These are phyloP conservation scores for Alternaria longipes DNA, from an alignment of 2,329 filamentous ascomycete genomes.

Conservation along the genomic window DNA sequence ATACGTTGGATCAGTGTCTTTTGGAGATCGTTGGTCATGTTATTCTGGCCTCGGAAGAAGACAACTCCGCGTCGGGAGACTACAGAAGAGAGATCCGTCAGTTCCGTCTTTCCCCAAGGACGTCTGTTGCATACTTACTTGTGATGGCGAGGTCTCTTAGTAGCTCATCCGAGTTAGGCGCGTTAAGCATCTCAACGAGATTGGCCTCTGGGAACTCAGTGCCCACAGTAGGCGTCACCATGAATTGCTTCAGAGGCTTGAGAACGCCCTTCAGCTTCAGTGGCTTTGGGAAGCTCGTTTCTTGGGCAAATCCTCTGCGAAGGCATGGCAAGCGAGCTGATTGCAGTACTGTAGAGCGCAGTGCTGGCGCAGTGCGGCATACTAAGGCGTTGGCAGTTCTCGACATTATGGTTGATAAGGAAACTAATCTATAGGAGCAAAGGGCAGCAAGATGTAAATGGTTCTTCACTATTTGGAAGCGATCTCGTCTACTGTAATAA, in stretches of 20 bases:
- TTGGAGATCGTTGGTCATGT: constrained; percentile 15
- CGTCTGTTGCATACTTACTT: neutral
- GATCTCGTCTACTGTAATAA: constrained; percentile 9
- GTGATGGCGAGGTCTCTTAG: constrained; percentile 13
- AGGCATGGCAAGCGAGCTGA: constrained; percentile 9
- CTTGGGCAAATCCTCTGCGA: constrained; percentile 12
- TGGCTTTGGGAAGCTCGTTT: constrained; percentile 13
- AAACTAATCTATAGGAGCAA: neutral
- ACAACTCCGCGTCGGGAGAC: constrained; percentile 11
- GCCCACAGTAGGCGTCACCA: constrained; percentile 15
- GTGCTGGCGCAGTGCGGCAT: neutral
- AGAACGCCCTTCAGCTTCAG: constrained; percentile 12
- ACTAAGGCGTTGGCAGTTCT: constrained; percentile 6
- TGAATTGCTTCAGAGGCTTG: constrained; percentile 12
- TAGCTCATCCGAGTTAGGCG: constrained; percentile 11
- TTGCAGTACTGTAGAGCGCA: neutral
- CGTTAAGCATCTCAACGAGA: constrained; percentile 12
- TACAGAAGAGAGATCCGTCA: neutral
- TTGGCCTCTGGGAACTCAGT: constrained; percentile 15
- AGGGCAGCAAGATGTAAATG: neutral
- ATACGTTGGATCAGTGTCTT: constrained; percentile 12
- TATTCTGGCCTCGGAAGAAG: constrained; percentile 8
- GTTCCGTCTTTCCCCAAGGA: neutral
- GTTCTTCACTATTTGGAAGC: neutral
- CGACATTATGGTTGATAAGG: constrained; percentile 10